These are phyloP conservation scores for Medicago arabica DNA, from an alignment of 306 rosid species.

Conservation along the genomic window DNA sequence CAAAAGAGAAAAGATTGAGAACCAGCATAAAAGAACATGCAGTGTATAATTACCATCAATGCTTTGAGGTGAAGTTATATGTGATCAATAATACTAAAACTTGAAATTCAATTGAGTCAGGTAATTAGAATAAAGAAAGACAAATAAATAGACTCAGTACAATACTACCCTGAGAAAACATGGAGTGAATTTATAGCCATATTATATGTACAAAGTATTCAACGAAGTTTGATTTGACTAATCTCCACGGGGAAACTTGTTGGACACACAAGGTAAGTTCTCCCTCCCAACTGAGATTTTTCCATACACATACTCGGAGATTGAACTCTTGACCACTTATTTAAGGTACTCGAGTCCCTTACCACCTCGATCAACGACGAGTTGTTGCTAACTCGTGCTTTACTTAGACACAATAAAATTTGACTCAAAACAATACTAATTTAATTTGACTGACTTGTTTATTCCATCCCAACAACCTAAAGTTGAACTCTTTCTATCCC, in stretches of 20 bases:
- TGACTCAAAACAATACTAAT: not conserved
- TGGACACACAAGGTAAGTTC: not conserved
- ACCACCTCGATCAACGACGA: not conserved
- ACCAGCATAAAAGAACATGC: too few species aligned
- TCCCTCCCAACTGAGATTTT: not conserved
- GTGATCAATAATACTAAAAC: too few species aligned
- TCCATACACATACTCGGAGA: not conserved
- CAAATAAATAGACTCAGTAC: too few species aligned
- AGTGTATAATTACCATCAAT: too few species aligned
- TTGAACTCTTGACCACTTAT: not conserved
- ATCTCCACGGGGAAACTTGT: not conserved
- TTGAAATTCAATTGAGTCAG: too few species aligned
- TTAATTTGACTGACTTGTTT: conserved; percentile 22
- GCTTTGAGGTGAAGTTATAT: too few species aligned
- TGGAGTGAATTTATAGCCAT: not conserved
- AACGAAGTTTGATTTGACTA: not conserved
- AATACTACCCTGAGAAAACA: not conserved
- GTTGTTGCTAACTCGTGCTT: conserved; percentile 1
- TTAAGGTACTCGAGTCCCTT: not conserved
- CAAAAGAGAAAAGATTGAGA: too few species aligned
- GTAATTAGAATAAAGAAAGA: not conserved
- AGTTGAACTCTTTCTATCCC: not conserved
- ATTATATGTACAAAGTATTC: not conserved
- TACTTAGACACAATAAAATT: conserved; percentile 9
- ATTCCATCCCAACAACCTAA: conserved; percentile 17